phyloP scores from a whole-genome alignment of 768 basidiomycete species.

The Psilocybe tampanensis region DNA sequence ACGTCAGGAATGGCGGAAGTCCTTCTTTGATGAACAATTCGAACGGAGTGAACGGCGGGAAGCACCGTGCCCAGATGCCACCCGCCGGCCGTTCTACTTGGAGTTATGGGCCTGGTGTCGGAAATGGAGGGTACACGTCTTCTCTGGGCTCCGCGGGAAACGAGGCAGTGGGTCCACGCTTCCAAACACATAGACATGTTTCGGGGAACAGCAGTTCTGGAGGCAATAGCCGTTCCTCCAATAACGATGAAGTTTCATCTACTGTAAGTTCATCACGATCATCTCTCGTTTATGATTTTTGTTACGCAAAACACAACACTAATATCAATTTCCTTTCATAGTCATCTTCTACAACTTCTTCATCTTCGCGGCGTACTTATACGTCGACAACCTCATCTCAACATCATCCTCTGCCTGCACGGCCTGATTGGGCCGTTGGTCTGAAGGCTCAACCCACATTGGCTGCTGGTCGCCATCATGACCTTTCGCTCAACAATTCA shows the following conservation, averaged over 20 bases:
- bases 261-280: slow-evolving; percentile 62
- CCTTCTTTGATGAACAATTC: slow-evolving; percentile 11
- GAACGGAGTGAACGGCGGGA: slow-evolving; percentile 28
- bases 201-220: slow-evolving; percentile 53
- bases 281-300: slow-evolving; percentile 4
- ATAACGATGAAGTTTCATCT: slow-evolving; percentile 75
- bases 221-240: slow-evolving; percentile 58
- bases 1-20: slow-evolving; percentile 31
- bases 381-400: slow-evolving; percentile 74
- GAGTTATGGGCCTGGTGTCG: slow-evolving; percentile 70
- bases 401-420: slow-evolving; percentile 76
- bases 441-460: slow-evolving; percentile 76
- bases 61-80: slow-evolving; percentile 24
- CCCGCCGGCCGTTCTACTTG: slow-evolving; percentile 56
- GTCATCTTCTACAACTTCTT: slow-evolving; percentile 81
- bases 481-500: slow-evolving; percentile 41
- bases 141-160: slow-evolving; percentile 30
- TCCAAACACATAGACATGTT: slow-evolving; percentile 57
- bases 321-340: slow-evolving; percentile 18
- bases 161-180: slow-evolving; percentile 66
- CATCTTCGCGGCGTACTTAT: slow-evolving; percentile 76
- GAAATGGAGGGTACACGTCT: slow-evolving; percentile 45
- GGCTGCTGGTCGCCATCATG: slow-evolving; percentile 54
- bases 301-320: no score
- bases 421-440: slow-evolving; percentile 90